phyloP scores from a whole-genome alignment of 73 alveolate species.

The Paramecium tetraurelia region DNA sequence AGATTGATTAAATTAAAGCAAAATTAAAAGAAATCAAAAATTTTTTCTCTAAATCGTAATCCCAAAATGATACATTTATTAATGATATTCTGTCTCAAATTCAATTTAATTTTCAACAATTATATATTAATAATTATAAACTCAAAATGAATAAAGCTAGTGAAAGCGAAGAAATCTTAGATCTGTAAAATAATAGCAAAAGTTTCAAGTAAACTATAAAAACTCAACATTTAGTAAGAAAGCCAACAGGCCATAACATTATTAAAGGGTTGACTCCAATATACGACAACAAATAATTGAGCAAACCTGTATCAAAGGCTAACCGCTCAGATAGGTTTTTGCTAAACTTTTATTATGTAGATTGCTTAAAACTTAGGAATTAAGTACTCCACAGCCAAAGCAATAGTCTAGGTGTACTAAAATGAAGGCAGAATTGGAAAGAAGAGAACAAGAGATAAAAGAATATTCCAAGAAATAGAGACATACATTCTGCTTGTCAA shows the following conservation, averaged over 20 bases:
- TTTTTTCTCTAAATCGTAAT: not conserved
- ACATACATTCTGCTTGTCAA: not conserved
- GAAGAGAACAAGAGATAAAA: conserved; percentile 21
- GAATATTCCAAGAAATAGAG: not conserved
- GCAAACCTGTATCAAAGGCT: not conserved
- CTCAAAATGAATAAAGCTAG: not conserved
- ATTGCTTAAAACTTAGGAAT: conserved; percentile 17
- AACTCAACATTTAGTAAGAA: not conserved
- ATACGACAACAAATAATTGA: not conserved
- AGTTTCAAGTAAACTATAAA: not conserved
- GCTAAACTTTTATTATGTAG: not conserved
- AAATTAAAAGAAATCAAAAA: not conserved
- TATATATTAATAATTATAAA: not conserved
- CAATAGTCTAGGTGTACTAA: not conserved
- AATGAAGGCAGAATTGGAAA: conserved; percentile 43
- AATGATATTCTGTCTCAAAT: not conserved
- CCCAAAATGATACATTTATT: not conserved
- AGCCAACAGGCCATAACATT: not conserved
- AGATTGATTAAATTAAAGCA: not conserved
- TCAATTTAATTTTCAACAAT: not conserved
- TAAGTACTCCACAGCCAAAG: conserved; percentile 40
- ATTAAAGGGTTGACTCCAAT: not conserved
- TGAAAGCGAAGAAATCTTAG: not conserved
- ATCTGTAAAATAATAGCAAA: not conserved
- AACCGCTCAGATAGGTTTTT: not conserved